Evolutionary conservation across 768 basidiomycete species (phyloP).

Genomic region (Pulveroboletus sp.): DNA sequence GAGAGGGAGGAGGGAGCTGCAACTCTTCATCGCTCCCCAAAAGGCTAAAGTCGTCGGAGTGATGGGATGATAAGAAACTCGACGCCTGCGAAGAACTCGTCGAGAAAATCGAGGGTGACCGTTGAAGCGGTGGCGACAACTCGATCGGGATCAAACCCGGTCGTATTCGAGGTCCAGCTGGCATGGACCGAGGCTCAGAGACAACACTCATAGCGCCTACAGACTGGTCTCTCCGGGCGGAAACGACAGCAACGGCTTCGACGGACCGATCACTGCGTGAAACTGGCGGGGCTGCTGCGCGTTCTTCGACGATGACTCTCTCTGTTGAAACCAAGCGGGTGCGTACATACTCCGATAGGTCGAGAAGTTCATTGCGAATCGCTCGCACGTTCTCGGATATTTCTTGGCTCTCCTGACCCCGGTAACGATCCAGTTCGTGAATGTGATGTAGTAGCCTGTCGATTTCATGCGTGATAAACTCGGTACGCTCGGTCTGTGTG

Average conservation of each 20-base stretch:
- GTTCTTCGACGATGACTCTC: conserved; percentile 12
- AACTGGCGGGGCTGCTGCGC: conserved; percentile 15
- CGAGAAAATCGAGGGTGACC: conserved; percentile 40
- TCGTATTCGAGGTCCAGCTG: conserved; percentile 25
- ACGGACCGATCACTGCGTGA: conserved; percentile 40
- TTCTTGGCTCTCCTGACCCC: conserved; percentile 62
- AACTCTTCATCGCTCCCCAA: conserved; percentile 35
- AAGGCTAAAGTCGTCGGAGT: conserved; percentile 65
- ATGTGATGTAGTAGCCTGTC: conserved; percentile 49
- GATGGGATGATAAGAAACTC: conserved; percentile 57
- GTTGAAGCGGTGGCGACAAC: conserved; percentile 42
- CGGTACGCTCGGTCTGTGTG: conserved; percentile 36
- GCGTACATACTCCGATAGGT: conserved; percentile 56
- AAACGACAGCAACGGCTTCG: conserved; percentile 39
- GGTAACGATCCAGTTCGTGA: conserved; percentile 59
- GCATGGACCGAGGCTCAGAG: conserved; percentile 29
- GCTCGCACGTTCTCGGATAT: conserved; percentile 64
- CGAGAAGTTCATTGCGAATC: conserved; percentile 64
- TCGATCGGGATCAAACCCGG: conserved; percentile 30
- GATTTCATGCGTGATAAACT: conserved; percentile 49
- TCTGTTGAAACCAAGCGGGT: conserved; percentile 30
- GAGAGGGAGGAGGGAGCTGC: conserved; percentile 30
- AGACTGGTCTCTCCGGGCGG: conserved; percentile 39
- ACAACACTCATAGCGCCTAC: conserved; percentile 44
- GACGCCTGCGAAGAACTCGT: conserved; percentile 35